phyloP scores from a whole-genome alignment of 805 yeast species.

The Candida ulmi region DNA sequence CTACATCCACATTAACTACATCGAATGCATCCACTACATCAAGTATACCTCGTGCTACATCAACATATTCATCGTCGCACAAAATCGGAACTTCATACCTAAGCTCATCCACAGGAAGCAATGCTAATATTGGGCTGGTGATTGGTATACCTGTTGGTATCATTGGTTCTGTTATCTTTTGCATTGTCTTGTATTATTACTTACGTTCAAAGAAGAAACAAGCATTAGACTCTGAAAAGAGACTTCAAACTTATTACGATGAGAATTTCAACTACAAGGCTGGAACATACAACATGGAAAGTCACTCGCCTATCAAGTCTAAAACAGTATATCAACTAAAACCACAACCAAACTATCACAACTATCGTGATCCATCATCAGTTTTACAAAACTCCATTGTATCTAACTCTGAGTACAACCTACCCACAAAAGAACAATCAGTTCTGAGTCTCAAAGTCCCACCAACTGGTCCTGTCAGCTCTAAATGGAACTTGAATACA shows the following conservation, averaged over 20 bases:
- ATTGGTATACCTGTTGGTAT: slow-evolving; percentile 23
- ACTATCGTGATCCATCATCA: not conserved
- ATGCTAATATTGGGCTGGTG: slow-evolving; percentile 15
- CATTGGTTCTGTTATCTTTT: slow-evolving; percentile 9
- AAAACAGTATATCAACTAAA: slow-evolving; percentile 12
- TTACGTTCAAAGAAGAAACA: slow-evolving; percentile 7
- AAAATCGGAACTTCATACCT: not conserved
- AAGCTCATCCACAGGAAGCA: slow-evolving; percentile 1
- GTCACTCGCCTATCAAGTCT: slow-evolving; percentile 9
- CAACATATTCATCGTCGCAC: not conserved
- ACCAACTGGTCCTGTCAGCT: slow-evolving; percentile 3
- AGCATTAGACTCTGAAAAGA: slow-evolving; percentile 4
- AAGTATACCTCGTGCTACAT: not conserved
- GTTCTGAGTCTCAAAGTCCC: slow-evolving; percentile 17
- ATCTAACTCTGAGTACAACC: not conserved
- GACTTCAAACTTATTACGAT: slow-evolving; percentile 15
- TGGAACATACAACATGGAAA: slow-evolving; percentile 4
- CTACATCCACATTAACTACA: not conserved
- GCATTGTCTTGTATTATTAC: slow-evolving; percentile 11
- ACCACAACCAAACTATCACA: not conserved
- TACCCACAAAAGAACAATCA: slow-evolving; percentile 3
- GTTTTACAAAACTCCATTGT: not conserved
- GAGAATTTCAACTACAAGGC: slow-evolving; percentile 20
- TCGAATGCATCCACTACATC: not conserved
- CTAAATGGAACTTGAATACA: slow-evolving; percentile 20